Conservation (phyloP, 495 filamentous ascomycete genomes). For the Rostrohypoxylon terebratum region DNA sequence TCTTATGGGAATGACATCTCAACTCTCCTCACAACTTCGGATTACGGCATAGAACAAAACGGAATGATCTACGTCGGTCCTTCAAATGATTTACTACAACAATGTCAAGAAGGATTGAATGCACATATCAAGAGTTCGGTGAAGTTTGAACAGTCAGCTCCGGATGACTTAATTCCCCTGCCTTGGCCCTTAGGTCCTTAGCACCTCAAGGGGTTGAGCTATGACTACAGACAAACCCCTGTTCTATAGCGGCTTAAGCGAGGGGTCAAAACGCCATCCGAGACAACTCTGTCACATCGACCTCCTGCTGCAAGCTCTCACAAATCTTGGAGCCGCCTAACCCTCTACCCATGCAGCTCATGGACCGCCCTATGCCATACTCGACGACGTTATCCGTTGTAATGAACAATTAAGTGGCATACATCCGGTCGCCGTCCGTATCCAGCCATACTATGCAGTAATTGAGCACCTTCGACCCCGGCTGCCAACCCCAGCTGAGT, state of each 20-base stretch:
- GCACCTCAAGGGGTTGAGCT: conserved; percentile 37
- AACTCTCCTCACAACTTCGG: conserved; percentile 7
- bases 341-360: conserved; percentile 22
- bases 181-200: not conserved
- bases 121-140: conserved; percentile 7
- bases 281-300: conserved; percentile 62
- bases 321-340: conserved; percentile 37
- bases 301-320: conserved; percentile 52
- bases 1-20: not conserved
- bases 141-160: conserved; percentile 2
- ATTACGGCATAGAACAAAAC: not conserved
- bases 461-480: conserved; percentile 30
- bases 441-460: conserved; percentile 17
- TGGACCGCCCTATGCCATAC: conserved; percentile 31
- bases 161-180: conserved; percentile 16
- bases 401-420: conserved; percentile 41
- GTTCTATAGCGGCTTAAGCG: conserved; percentile 45
- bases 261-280: conserved; percentile 58
- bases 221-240: conserved; percentile 37
- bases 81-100: conserved; percentile 17
- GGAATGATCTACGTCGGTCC: not conserved
- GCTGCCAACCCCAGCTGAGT: conserved; percentile 34
- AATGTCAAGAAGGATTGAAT: conserved; percentile 1
- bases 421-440: conserved; percentile 34
- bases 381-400: conserved; percentile 22